Percentiles rank a stretch among this genome's conserved stretches.
These are phyloP conservation scores for Pulicaria dysenterica DNA, from an alignment of 129 eudicot species.

Conservation along the genomic window DNA sequence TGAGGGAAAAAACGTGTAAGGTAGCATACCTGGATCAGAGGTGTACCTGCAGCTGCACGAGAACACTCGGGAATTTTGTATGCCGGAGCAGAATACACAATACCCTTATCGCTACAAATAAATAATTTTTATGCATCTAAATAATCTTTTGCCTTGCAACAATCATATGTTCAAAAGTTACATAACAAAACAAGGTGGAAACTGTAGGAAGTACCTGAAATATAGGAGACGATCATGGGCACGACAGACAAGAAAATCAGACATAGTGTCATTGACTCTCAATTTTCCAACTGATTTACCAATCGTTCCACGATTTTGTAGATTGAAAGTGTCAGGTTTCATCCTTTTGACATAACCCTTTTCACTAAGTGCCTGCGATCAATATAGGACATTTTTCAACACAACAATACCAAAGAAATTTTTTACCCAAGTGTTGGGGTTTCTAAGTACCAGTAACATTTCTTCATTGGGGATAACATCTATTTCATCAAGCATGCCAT, in stretches of 20 bases:
- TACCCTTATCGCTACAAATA: conserved; percentile 82
- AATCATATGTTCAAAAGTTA: too few species aligned
- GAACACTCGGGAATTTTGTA: conserved; percentile 95
- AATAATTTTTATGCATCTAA: not conserved
- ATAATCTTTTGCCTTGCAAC: not conserved
- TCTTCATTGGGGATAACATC: conserved; percentile 97
- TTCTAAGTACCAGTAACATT: conserved; percentile 69
- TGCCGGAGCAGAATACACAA: conserved; percentile 83
- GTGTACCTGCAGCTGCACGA: conserved; percentile 95
- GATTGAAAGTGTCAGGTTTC: conserved; percentile 89
- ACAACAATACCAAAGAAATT: not conserved
- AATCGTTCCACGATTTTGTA: conserved; percentile 90
- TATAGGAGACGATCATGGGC: conserved; percentile 82
- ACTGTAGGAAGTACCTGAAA: conserved; percentile 65
- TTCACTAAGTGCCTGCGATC: conserved; percentile 83
- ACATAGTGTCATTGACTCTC: conserved; percentile 88
- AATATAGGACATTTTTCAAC: conserved; percentile 13
- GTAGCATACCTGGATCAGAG: conserved; percentile 73
- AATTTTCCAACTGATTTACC: conserved; percentile 98
- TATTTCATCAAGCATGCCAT: conserved; percentile 83
- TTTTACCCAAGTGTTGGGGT: not conserved
- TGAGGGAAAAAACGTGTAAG: not conserved
- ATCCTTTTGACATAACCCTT: conserved; percentile 95
- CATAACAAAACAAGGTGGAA: not conserved
- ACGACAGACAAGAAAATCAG: conserved; percentile 88